Base-by-base conservation (phyloP, 495 filamentous ascomycete species). In the Tuber melanosporum region DNA sequence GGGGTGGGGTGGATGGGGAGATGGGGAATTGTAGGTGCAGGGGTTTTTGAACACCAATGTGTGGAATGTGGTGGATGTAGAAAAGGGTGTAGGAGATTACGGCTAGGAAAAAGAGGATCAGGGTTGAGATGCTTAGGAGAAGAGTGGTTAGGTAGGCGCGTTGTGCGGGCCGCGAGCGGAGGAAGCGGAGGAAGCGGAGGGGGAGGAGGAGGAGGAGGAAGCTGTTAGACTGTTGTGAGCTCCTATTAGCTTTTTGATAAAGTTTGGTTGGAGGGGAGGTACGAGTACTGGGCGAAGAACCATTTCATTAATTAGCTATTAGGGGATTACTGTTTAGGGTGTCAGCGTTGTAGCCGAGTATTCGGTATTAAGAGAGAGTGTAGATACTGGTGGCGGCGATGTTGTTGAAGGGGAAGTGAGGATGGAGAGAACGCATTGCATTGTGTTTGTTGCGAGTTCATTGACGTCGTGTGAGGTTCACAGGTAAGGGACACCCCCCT, bases 41-140 rank as follows among this genome's bases (percentile, higher is more conserved):
- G 12, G 70, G 71, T 19, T 47, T 62, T 12, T n/a, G 49, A 46
- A 72, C 57, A 26, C 88, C 88, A 47, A 90, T 85, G 70, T 91
- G 90, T 1, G 95, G 95, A 46, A 99, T 90, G 84, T 92, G 94
- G 77, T 89, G 88, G 83, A 89, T 87, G 86, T 97, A 98, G 84
- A 97, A 95, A 14, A 92, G 81, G 26, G 87, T 85, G 83, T 97
- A 97, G 9, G 90, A 47, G 41, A 52, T 32, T 0, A 73, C 72
- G 9, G 82, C 73, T 4, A 83, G n/a, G 66, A 79, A 49, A 36
- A 83, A 66, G 22, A 83, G 79, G 41, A 82, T 52, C 19, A 77
- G 19, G 10, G 75, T 70, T 44, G 77, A 52, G 83, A 89, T 87
- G 86, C 95, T 95, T 83, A 97, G 94, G 20, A 93, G 82, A 42